Conservation (phyloP, 2,329 filamentous ascomycete species). For the Fusarium liriodendri region DNA sequence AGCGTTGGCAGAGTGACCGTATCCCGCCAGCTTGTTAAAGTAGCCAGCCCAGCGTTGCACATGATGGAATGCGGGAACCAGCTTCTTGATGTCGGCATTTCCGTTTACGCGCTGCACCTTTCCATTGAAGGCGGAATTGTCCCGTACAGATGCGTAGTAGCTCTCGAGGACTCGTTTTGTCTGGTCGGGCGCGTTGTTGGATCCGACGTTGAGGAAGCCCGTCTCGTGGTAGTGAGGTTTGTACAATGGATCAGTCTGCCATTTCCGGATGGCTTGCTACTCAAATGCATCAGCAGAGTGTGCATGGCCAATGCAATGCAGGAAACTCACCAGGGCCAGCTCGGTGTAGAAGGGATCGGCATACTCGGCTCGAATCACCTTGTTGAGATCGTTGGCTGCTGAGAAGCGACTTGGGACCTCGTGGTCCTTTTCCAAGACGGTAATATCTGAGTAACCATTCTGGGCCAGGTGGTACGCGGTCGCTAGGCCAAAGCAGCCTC, state of each 20-base stretch:
- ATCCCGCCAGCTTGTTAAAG: constrained; percentile 25
- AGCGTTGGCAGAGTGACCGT: constrained; percentile 24
- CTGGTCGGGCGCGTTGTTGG: constrained; percentile 12
- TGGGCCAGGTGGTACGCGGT: constrained; percentile 21
- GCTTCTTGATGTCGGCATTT: constrained; percentile 13
- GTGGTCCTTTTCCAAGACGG: constrained; percentile 24
- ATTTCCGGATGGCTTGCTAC: constrained; percentile 24
- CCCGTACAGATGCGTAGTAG: constrained; percentile 18
- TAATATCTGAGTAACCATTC: constrained; percentile 23
- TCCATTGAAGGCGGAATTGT: constrained; percentile 24
- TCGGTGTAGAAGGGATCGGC: constrained; percentile 26
- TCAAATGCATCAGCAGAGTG: not conserved
- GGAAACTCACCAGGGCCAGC: constrained; percentile 4
- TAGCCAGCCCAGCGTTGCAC: constrained; percentile 19
- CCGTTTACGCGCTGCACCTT: constrained; percentile 13
- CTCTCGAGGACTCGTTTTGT: constrained; percentile 24
- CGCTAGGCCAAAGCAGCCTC: constrained; percentile 21
- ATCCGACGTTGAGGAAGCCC: constrained; percentile 29
- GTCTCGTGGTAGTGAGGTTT: constrained; percentile 24
- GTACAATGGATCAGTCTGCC: constrained; percentile 28
- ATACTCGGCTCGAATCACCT: constrained; percentile 29
- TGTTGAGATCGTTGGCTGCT: constrained; percentile 26
- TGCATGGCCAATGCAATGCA: rapidly evolving
- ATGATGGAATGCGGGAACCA: constrained; percentile 24
- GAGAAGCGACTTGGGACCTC: constrained; percentile 25